These are phyloP conservation scores for Pestalotiopsis sp. DNA, from an alignment of 2,329 filamentous ascomycete species.

Conservation along the genomic window DNA sequence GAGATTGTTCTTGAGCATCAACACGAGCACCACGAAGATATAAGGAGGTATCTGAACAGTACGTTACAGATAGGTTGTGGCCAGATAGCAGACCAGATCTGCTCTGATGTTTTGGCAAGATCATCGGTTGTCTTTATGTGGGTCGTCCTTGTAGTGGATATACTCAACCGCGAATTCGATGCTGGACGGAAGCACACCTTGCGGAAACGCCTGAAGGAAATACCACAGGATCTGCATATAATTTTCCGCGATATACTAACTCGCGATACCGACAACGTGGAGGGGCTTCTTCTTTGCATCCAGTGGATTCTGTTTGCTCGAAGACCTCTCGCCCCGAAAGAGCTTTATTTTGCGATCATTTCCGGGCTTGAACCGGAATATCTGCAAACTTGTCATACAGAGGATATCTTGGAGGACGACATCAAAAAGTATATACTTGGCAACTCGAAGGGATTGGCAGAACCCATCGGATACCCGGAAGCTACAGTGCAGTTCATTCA, in stretches of 20 bases:
- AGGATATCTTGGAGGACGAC: slow-evolving; percentile 10
- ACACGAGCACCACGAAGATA: slow-evolving; percentile 25
- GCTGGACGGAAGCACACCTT: slow-evolving; percentile 32
- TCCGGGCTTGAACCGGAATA: slow-evolving; percentile 22
- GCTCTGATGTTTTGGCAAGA: slow-evolving; percentile 32
- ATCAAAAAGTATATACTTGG: slow-evolving; percentile 37
- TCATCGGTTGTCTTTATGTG: slow-evolving; percentile 46
- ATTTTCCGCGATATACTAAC: slow-evolving; percentile 44
- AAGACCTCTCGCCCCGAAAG: slow-evolving; percentile 39
- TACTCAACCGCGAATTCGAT: slow-evolving; percentile 42
- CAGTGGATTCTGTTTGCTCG: slow-evolving; percentile 56
- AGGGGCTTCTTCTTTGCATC: slow-evolving; percentile 36
- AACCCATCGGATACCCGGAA: slow-evolving; percentile 34
- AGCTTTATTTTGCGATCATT: slow-evolving; percentile 48
- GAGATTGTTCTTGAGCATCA: slow-evolving; percentile 27
- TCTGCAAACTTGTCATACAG: slow-evolving; percentile 18
- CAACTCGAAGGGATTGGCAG: slow-evolving; percentile 52
- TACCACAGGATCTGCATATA: slow-evolving; percentile 37
- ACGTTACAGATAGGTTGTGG: no score
- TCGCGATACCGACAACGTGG: slow-evolving; percentile 33
- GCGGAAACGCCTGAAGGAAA: slow-evolving; percentile 34
- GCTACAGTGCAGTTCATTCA: slow-evolving; percentile 53
- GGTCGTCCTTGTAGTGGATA: slow-evolving; percentile 42
- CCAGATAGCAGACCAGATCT: no score
- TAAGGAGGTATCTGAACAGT: slow-evolving; percentile 9